These are phyloP conservation scores for Colletotrichum brevisporum DNA, from an alignment of 2,329 filamentous ascomycete genomes.

Conservation along the genomic window DNA sequence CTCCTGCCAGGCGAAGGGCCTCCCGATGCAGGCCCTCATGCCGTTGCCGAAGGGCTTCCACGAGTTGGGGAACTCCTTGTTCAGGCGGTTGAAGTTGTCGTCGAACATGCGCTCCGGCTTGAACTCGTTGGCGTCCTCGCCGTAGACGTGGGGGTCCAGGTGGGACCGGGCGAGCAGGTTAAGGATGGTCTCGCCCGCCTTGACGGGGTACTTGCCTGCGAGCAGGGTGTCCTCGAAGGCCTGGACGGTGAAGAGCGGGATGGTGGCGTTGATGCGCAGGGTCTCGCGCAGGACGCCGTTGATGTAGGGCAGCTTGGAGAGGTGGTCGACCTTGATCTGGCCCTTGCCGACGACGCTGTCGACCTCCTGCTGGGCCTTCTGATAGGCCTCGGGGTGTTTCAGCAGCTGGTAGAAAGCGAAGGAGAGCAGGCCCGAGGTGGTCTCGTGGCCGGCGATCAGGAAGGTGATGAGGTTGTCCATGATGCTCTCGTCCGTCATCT, in stretches of 20 bases:
- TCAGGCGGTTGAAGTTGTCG: constrained; percentile 57
- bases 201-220: constrained; percentile 67
- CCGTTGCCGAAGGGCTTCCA: constrained; percentile 71
- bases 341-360: constrained; percentile 74
- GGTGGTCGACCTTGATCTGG: constrained; percentile 69
- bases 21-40: constrained; percentile 65
- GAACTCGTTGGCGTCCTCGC: constrained; percentile 70
- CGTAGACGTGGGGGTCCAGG: constrained; percentile 69
- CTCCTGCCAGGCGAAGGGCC: constrained; percentile 69
- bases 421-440: constrained; percentile 76
- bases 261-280: constrained; percentile 47
- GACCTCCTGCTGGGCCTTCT: constrained; percentile 76
- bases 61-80: constrained; percentile 50
- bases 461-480: constrained; percentile 79
- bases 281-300: constrained; percentile 74
- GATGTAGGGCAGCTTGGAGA: constrained; percentile 74
- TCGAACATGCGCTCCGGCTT: constrained; percentile 74
- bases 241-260: constrained; percentile 48
- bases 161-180: constrained; percentile 64
- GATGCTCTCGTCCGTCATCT: constrained; percentile 71
- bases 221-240: constrained; percentile 59
- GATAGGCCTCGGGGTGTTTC: constrained; percentile 72
- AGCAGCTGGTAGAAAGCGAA: constrained; percentile 77
- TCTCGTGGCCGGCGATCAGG: constrained; percentile 77
- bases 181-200: constrained; percentile 59